Conservation (phyloP, 1,139 yeast genomes). For the Yamadazyma diospyri region DNA sequence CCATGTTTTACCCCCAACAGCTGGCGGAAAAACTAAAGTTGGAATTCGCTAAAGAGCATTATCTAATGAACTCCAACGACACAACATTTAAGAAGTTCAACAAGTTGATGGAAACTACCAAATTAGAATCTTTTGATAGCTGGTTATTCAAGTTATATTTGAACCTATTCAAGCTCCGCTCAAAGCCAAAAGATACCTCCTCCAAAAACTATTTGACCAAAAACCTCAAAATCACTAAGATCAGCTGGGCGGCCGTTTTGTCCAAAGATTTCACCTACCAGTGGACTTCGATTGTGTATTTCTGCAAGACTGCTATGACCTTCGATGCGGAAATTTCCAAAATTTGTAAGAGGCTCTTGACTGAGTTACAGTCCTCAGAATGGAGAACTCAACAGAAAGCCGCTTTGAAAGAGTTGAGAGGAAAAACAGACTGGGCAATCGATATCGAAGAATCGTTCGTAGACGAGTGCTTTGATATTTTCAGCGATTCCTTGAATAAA, state of each 20-base stretch:
- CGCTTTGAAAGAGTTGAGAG: conserved; percentile 14
- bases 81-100: conserved; percentile 21
- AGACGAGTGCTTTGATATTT: conserved; percentile 11
- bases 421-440: conserved; percentile 7
- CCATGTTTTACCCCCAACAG: conserved; percentile 17
- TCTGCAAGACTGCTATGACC: conserved; percentile 13
- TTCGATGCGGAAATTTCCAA: conserved; percentile 8
- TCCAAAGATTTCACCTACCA: conserved; percentile 16
- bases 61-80: conserved; percentile 18
- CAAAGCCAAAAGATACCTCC: conserved; percentile 22
- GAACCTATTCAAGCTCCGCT: conserved; percentile 20
- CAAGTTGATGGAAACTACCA: conserved; percentile 19
- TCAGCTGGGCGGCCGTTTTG: conserved; percentile 10
- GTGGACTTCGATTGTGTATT: conserved; percentile 23
- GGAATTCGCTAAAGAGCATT: conserved; percentile 25
- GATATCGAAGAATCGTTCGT: conserved; percentile 11
- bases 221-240: conserved; percentile 27
- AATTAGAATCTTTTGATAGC: conserved; percentile 18
- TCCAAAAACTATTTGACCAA: conserved; percentile 29
- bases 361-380: conserved; percentile 12
- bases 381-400: conserved; percentile 15
- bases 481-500: conserved; percentile 17
- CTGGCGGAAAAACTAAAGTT: conserved; percentile 16
- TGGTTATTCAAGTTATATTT: conserved; percentile 25
- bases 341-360: conserved; percentile 10